A percentile compares a stretch with the other conserved stretches of the same genome.
These are phyloP conservation scores for Cadophora luteo-olivacea DNA, from an alignment of 2,329 filamentous ascomycete species.

Conservation along the genomic window DNA sequence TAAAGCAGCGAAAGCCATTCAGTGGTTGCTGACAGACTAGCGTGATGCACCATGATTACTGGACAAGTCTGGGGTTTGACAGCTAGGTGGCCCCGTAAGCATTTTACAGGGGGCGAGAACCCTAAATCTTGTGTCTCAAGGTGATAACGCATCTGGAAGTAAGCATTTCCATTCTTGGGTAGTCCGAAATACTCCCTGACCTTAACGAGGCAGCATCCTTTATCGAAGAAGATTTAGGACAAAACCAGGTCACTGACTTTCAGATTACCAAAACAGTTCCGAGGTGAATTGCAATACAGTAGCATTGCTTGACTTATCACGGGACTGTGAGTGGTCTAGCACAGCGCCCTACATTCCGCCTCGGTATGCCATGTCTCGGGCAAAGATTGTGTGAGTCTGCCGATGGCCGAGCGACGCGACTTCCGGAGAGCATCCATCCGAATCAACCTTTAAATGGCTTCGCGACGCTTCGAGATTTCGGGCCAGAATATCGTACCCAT, in stretches of 20 bases:
- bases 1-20: slow-evolving; percentile 7
- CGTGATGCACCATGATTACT: slow-evolving; percentile 27
- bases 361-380: neutral
- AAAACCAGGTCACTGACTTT: neutral
- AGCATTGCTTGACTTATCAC: neutral
- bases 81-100: neutral
- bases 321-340: neutral
- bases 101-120: neutral
- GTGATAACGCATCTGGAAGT: slow-evolving; percentile 20
- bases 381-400: no score
- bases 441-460: no score
- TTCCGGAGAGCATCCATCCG: no score
- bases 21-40: slow-evolving; percentile 25
- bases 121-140: neutral
- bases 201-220: neutral
- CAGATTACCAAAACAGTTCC: neutral
- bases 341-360: neutral
- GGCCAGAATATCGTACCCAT: no score
- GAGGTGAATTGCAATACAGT: neutral
- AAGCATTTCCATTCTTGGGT: neutral
- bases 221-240: neutral
- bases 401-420: no score
- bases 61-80: slow-evolving; percentile 9
- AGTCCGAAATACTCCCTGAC: neutral
- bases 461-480: no score